Evolutionary conservation across 805 yeast genomes (phyloP), one percentile per base, ranked within the genome.

Genomic region (Sungouiozyma intestinalis): DNA sequence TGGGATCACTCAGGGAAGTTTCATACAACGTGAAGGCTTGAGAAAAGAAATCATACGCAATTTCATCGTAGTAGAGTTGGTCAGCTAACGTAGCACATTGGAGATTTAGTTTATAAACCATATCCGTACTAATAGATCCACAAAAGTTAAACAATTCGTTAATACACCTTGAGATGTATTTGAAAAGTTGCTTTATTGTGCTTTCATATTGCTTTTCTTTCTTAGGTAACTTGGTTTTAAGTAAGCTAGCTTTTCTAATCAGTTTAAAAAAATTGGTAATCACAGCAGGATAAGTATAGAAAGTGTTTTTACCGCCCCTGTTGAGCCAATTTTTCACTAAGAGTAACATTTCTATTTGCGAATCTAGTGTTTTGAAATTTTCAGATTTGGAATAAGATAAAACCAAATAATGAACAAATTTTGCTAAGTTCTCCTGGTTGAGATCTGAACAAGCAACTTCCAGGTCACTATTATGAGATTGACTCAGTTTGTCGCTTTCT

Each of bases 1-100:
- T 64, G 1, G 79, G 71, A 45, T 76, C 79, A 29, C 74, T 65
- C 17, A 76, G 58, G 7, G 71, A 58, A 51, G 76, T 80, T 60
- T 90, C 97, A 58, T 85, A 88, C 0, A 86, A 73, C 1, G 88
- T 73, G 57, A 88, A 85, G 3, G 94, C 81, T 59, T 87, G 94
- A 32, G 85, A 88, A 60, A 81, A 85, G 54, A 86, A 79, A 63
- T 92, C 98, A 63, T 85, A 85, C 14, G 90, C 69, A 24, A 86
- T 77, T 45, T 82, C 86, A 44, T 79, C 81, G 33, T 79, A 66
- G 15, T 71, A 66, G 20, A 81, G 67, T 59, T 84, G 90, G 58
- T 92, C 95, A 0, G 97, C 90, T 2, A 85, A 62, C 14, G 76
- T 65, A 0, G 94, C 95, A 33, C 81, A 72, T 40, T 77, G 69